Evolutionary conservation across 176 grass and related monocot species (phyloP).

Genomic region (Zea luxurians): DNA sequence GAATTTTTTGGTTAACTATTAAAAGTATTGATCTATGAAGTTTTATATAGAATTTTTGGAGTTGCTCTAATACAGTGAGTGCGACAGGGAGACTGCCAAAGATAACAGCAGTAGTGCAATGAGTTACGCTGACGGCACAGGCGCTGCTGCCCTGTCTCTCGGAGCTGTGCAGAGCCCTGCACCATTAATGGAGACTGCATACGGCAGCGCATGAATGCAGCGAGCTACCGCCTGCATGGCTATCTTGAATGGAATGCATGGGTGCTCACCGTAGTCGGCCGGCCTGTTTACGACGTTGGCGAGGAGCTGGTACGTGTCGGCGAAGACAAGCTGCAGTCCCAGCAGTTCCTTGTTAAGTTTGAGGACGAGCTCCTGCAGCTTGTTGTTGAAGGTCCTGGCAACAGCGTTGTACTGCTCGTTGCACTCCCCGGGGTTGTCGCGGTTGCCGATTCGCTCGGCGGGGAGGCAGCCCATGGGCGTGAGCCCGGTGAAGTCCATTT

Average conservation of each 20-base stretch:
- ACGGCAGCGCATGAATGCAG: constrained; percentile 12
- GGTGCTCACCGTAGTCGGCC: constrained; percentile 32
- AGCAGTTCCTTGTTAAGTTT: constrained; percentile 41
- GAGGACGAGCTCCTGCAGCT: constrained; percentile 29
- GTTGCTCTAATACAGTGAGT: too few relatives aligned
- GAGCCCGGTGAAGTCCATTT: constrained; percentile 61
- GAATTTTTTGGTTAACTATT: too few relatives aligned
- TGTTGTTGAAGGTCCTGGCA: constrained; percentile 53
- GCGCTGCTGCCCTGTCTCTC: too few relatives aligned
- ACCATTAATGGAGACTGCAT: background rate
- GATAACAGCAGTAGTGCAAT: too few relatives aligned
- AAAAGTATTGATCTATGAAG: too few relatives aligned
- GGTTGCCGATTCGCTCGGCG: constrained; percentile 46
- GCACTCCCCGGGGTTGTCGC: constrained; percentile 34
- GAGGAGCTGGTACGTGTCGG: constrained; percentile 42
- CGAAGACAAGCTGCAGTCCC: constrained; percentile 36
- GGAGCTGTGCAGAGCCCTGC: background rate
- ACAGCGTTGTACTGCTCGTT: constrained; percentile 60
- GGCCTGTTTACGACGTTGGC: constrained; percentile 46
- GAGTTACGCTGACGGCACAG: too few relatives aligned
- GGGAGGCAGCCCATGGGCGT: constrained; percentile 54
- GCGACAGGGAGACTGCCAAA: too few relatives aligned
- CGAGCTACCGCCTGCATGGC: background rate
- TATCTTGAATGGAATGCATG: background rate
- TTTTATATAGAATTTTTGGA: too few relatives aligned